A percentile compares a stretch with the other conserved stretches of the same genome.
Conservation (phyloP, 805 yeast species). For the Nakazawaea pomicola region DNA sequence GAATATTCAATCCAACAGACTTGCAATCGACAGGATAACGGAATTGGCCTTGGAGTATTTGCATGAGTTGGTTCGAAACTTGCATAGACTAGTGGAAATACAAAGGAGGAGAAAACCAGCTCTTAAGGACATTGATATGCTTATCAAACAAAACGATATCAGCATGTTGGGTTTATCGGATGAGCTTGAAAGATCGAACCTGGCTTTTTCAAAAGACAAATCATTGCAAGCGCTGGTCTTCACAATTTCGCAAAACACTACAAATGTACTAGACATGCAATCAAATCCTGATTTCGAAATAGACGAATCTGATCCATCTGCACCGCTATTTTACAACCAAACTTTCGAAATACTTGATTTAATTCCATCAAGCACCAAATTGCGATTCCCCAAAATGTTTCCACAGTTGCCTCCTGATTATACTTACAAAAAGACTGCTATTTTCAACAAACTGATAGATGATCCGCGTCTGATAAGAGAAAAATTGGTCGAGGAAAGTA, state of each 20-base stretch:
- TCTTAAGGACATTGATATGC: conserved; percentile 42
- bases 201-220: conserved; percentile 15
- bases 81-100: conserved; percentile 48
- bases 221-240: conserved; percentile 7
- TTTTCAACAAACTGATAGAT: conserved; percentile 52
- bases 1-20: conserved; percentile 24
- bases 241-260: conserved; percentile 14
- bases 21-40: conserved; percentile 35
- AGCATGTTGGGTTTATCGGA: conserved; percentile 32
- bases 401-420: conserved; percentile 94
- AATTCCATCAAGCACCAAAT: conserved; percentile 44
- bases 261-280: conserved; percentile 14
- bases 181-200: conserved; percentile 26
- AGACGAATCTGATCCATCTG: conserved; percentile 31
- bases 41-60: conserved; percentile 30
- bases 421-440: conserved; percentile 77
- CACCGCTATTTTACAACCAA: conserved; percentile 50
- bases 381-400: conserved; percentile 49
- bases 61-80: conserved; percentile 30
- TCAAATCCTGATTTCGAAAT: conserved; percentile 12
- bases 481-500: conserved; percentile 73
- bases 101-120: conserved; percentile 60
- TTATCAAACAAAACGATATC: conserved; percentile 39
- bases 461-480: conserved; percentile 71
- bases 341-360: conserved; percentile 47